A percentile compares a stretch with the other conserved stretches of the same genome.
Evolutionary conservation across 345 rosid species (phyloP).

Genomic region (Limnanthes douglasii): DNA sequence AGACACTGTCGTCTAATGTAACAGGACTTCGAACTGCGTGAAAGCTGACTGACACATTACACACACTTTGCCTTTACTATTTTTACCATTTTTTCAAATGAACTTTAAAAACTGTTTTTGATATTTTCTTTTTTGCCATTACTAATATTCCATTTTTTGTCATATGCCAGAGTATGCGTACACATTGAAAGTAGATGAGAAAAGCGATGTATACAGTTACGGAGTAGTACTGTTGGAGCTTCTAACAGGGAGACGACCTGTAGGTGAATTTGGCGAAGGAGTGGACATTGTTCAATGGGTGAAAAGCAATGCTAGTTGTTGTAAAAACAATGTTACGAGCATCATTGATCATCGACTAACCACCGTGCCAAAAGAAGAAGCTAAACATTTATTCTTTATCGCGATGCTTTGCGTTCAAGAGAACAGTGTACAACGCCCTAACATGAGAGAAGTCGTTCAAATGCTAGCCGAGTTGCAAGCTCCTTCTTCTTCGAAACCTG

Average conservation of each 20-base stretch:
- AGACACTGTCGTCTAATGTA: slow-evolving; percentile 7
- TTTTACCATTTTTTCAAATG: background rate
- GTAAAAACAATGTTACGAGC: slow-evolving; percentile 20
- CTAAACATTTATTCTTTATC: slow-evolving; percentile 38
- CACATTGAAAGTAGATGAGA: slow-evolving; percentile 55
- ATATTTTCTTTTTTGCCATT: no score
- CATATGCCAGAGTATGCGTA: slow-evolving; percentile 46
- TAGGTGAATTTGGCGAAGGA: slow-evolving; percentile 50
- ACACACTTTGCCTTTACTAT: background rate
- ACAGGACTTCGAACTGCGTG: slow-evolving; percentile 12
- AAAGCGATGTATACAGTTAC: slow-evolving; percentile 67
- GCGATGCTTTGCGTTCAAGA: slow-evolving; percentile 54
- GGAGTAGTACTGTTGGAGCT: slow-evolving; percentile 53
- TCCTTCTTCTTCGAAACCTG: slow-evolving; percentile 20
- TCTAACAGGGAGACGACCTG: slow-evolving; percentile 38
- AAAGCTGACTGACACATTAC: slow-evolving; percentile 15
- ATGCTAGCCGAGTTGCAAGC: slow-evolving; percentile 37
- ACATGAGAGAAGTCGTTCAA: slow-evolving; percentile 63
- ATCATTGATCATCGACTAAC: slow-evolving; percentile 32
- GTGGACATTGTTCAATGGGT: slow-evolving; percentile 60
- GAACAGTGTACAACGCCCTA: slow-evolving; percentile 48
- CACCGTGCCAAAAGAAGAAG: slow-evolving; percentile 31
- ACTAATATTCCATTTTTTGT: no score
- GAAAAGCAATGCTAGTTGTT: slow-evolving; percentile 16
- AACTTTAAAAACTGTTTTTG: background rate